Conservation (phyloP, 352 stramenopile species). For the Phytophthora hybrid region DNA sequence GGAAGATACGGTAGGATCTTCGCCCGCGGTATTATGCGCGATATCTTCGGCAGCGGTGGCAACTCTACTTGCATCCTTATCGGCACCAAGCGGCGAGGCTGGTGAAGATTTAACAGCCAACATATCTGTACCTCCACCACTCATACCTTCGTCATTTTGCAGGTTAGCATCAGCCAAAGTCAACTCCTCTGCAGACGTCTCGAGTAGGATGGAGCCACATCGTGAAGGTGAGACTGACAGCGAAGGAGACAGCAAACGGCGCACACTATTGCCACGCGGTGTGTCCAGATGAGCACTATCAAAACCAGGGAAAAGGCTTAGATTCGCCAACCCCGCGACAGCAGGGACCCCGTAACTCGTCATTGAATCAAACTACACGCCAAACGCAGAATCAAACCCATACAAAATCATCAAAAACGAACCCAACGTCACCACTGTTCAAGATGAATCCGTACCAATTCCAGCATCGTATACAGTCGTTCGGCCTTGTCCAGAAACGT, state of each 20-base stretch:
- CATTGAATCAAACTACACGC: slow-evolving; percentile 71
- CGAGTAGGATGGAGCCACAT: slow-evolving; percentile 19
- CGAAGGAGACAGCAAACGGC: slow-evolving; percentile 47
- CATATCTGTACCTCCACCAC: neutral
- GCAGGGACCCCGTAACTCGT: slow-evolving; percentile 66
- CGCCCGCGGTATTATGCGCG: neutral
- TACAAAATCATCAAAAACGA: neutral
- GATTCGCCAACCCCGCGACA: slow-evolving; percentile 65
- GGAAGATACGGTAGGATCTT: slow-evolving; percentile 3
- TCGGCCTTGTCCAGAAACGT: slow-evolving; percentile 58
- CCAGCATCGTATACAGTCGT: slow-evolving; percentile 66
- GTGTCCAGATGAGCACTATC: slow-evolving; percentile 43
- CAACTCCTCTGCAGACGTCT: slow-evolving; percentile 5
- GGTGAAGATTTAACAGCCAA: slow-evolving; percentile 7
- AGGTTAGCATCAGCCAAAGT: neutral
- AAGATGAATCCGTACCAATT: slow-evolving; percentile 49
- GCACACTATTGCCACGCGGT: slow-evolving; percentile 51
- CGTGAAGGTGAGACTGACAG: slow-evolving; percentile 28
- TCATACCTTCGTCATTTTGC: neutral
- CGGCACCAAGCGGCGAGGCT: neutral
- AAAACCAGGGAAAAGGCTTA: slow-evolving; percentile 56
- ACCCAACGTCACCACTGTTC: neutral
- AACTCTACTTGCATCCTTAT: neutral
- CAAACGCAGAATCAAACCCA: neutral
- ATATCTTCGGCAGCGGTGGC: neutral